Base-by-base conservation (phyloP, 2,329 filamentous ascomycete genomes). In the Monilinia fructicola region DNA sequence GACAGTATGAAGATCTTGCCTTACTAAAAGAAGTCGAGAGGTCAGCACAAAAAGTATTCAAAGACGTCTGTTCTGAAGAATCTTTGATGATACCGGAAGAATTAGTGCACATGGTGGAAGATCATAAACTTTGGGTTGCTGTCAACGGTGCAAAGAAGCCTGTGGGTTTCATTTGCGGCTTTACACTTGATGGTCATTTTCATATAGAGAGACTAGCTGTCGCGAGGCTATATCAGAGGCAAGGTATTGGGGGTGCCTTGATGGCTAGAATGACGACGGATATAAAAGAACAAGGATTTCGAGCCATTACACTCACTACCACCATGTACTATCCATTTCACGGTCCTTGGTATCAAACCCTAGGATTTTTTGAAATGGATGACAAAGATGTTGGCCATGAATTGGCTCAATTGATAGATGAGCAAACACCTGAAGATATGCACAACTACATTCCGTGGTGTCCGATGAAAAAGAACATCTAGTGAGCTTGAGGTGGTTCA, bases 141-240 rank as follows among this genome's bases (percentile, higher is more conserved):
- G 70, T 70, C 38, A 68, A 74, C 59, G 59, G 67, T 38, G 69
- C 69, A 67, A 70, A 74, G 48, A 69, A 71, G 40, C 74, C 74
- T 1, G 71, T 76, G 14, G 75, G 74, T 9, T 76, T 76, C 46
- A 54, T 73, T 42, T 71, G 69, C 67, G 74, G 73, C 2, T 63
- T 73, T 46, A 68, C 69, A 44, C 40, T 75, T 10, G 72, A 73
- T 54, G 74, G 70, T 26, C 72, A 73, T 64, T 76, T 76, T 59
- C 72, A 76, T 56, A 70, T 76, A 38, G 70, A 71, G n/a, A 71
- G 75, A 66, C 60, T 76, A 38, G 75, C 74, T 10, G 74, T 76
- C 6, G 68, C 69, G 11, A 67, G 70, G 53, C 69, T 70, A 46
- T 73, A 67, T 46, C 75, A 76, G 67, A 69, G 73, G n/a, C 72